Conservation (phyloP, 306 rosid genomes). For the Cucurbita ficifolia region DNA sequence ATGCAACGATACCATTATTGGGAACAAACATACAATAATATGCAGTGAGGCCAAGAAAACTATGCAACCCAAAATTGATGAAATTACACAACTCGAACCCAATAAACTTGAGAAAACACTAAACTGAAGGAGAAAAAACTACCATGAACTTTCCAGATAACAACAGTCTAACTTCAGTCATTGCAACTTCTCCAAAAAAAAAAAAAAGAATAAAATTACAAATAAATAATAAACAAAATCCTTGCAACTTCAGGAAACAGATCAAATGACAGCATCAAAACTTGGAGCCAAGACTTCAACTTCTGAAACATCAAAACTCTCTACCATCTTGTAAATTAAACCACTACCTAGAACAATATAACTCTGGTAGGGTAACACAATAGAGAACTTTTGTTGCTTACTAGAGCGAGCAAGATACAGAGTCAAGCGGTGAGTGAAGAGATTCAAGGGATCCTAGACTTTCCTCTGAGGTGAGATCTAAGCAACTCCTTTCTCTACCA, state of each 20-base stretch:
- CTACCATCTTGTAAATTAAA: too few species aligned
- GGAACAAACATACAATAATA: not conserved
- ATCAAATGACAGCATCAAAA: too few species aligned
- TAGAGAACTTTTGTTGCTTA: not conserved
- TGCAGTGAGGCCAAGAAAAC: not conserved
- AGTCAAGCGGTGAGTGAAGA: not conserved
- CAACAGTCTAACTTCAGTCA: too few species aligned
- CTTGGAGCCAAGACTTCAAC: too few species aligned
- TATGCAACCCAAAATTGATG: not conserved
- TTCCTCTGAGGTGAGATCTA: not conserved
- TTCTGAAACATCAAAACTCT: too few species aligned
- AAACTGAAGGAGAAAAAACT: not conserved
- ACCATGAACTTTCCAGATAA: too few species aligned
- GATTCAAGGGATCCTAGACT: not conserved
- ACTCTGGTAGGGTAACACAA: too few species aligned
- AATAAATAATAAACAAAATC: too few species aligned
- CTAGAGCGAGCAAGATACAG: not conserved
- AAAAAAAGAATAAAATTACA: too few species aligned
- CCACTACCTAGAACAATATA: too few species aligned
- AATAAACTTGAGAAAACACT: not conserved
- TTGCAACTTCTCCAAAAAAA: too few species aligned
- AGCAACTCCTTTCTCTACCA: not conserved
- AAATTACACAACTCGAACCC: not conserved
- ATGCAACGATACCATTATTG: not conserved
- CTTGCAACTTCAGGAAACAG: too few species aligned